These are phyloP conservation scores for Sesbania bispinosa DNA, from an alignment of 306 rosid species.

Conservation along the genomic window DNA sequence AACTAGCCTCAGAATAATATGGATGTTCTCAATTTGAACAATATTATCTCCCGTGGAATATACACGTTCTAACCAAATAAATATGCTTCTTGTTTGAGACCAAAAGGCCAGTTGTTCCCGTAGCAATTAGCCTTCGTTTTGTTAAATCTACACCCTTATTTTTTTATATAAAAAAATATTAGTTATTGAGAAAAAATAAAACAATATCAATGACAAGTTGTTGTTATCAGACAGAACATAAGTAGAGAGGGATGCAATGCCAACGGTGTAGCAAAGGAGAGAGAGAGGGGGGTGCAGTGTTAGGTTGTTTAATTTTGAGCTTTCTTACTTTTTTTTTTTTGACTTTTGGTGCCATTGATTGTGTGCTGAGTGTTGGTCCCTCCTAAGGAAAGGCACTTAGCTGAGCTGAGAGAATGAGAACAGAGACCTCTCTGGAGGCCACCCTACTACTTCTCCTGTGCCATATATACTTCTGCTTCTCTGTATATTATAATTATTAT, in stretches of 20 bases:
- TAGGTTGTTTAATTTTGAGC: conserved; percentile 50
- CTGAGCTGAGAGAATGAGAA: conserved; percentile 27
- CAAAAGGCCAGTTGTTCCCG: conserved; percentile 26
- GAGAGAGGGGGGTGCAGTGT: conserved; percentile 39
- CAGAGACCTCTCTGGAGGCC: conserved; percentile 16
- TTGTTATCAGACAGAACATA: conserved; percentile 13
- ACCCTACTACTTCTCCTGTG: conserved; percentile 16
- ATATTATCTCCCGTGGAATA: too few relatives aligned
- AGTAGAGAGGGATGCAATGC: conserved; percentile 16
- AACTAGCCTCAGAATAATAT: too few relatives aligned
- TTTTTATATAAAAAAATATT: too few relatives aligned
- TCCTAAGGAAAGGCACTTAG: conserved; percentile 43
- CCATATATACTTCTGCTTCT: too few relatives aligned
- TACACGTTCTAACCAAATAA: too few relatives aligned
- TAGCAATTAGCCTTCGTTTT: background rate
- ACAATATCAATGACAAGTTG: conserved; percentile 25
- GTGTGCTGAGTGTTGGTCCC: conserved; percentile 42
- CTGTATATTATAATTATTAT: too few relatives aligned
- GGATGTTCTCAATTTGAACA: too few relatives aligned
- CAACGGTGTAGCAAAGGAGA: conserved; percentile 30
- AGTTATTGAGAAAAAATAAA: background rate
- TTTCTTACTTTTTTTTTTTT: conserved; percentile 5
- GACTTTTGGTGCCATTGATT: conserved; percentile 62
- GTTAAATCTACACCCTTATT: background rate
- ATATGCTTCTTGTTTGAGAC: conserved; percentile 20